Evolutionary conservation across 1,284 basidiomycete genomes (phyloP).

Genomic region (Somion occarium): DNA sequence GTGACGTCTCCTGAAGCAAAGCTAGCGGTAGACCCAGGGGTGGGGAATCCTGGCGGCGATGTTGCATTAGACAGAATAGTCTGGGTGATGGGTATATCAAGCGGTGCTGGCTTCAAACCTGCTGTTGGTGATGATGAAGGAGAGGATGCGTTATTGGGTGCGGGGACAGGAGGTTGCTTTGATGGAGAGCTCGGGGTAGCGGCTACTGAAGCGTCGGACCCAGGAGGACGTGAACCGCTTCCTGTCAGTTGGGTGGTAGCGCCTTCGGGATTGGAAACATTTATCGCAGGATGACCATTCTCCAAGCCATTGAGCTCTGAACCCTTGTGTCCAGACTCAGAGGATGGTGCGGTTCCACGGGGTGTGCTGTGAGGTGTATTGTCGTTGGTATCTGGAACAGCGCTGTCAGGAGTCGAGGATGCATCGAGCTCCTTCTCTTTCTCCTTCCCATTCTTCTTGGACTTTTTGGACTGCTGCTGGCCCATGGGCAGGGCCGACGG

Average conservation of each 20-base stretch:
- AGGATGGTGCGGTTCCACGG: constrained; percentile 37
- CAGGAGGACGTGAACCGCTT: constrained; percentile 29
- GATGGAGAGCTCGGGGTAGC: constrained; percentile 33
- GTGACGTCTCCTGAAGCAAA: constrained; percentile 34
- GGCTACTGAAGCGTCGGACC: constrained; percentile 23
- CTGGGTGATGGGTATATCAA: constrained; percentile 69
- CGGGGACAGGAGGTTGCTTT: constrained; percentile 24
- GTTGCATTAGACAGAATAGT: constrained; percentile 67
- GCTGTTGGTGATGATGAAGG: constrained; percentile 31
- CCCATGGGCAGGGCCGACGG: constrained; percentile 54
- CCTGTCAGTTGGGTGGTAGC: constrained; percentile 27
- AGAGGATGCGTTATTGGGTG: constrained; percentile 22
- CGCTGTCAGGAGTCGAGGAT: constrained; percentile 27
- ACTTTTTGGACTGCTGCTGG: constrained; percentile 76
- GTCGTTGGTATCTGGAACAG: constrained; percentile 33
- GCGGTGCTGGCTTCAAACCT: constrained; percentile 42
- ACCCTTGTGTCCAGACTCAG: constrained; percentile 15
- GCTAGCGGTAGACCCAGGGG: constrained; percentile 40
- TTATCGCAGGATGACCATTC: constrained; percentile 39
- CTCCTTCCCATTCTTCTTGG: constrained; percentile 63
- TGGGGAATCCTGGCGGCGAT: constrained; percentile 34
- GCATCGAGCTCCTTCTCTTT: constrained; percentile 50
- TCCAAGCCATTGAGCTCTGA: constrained; percentile 11
- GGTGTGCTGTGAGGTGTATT: constrained; percentile 36
- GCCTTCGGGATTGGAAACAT: constrained; percentile 47